These are phyloP conservation scores for Herpetomonas tarakana DNA, from an alignment of 208 protist genomes.

Conservation along the genomic window DNA sequence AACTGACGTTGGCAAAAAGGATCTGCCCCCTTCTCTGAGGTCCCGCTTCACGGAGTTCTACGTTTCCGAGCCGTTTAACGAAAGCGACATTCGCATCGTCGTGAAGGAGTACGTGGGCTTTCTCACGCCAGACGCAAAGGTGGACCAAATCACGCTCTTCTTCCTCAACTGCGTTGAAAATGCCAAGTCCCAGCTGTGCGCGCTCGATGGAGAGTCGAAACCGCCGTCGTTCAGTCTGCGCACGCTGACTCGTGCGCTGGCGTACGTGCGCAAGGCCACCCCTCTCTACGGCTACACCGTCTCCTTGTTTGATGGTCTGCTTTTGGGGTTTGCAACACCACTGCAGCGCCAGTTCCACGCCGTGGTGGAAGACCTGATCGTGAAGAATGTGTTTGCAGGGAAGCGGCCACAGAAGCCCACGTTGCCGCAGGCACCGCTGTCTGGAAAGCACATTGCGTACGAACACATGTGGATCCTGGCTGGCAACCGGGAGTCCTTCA, in stretches of 20 bases:
- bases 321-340: constrained; percentile 96
- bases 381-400: constrained; percentile 80
- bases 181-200: constrained; percentile 84
- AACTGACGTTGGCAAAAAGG: constrained; percentile 99
- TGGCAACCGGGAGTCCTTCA: constrained; percentile 41
- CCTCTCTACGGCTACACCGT: constrained; percentile 94
- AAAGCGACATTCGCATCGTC: constrained; percentile 94
- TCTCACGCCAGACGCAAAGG: constrained; percentile 66
- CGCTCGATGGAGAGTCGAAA: constrained; percentile 91
- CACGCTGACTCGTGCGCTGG: constrained; percentile 96
- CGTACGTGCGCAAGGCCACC: constrained; percentile 87
- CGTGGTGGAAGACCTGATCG: constrained; percentile 88
- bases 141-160: constrained; percentile 94
- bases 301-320: constrained; percentile 95
- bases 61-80: constrained; percentile 95
- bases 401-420: constrained; percentile 62
- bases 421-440: constrained; percentile 31
- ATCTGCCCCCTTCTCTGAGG: constrained; percentile 93
- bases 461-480: constrained; percentile 95
- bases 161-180: constrained; percentile 92
- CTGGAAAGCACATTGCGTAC: constrained; percentile 80
- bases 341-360: constrained; percentile 88
- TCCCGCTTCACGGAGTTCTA: constrained; percentile 99
- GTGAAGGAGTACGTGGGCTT: constrained; percentile 90
- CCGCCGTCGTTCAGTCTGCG: constrained; percentile 97